phyloP scores from a whole-genome alignment of 331 rosid genomes.

The Malus hybrid region DNA sequence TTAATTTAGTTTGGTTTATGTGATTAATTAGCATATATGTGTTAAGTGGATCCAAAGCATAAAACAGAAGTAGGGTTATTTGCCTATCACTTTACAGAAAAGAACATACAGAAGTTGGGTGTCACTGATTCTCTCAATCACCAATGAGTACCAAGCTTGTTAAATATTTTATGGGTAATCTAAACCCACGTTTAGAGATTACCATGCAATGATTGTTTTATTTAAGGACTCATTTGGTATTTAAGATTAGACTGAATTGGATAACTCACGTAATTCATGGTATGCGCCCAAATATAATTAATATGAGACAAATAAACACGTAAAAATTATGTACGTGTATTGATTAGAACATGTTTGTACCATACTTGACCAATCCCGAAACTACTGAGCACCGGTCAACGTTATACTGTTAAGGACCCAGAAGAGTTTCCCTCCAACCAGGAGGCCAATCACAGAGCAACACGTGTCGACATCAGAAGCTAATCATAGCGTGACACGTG shows the following conservation, averaged over 20 bases:
- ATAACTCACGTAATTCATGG: not conserved
- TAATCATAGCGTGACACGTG: too few relatives aligned
- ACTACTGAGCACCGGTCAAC: too few relatives aligned
- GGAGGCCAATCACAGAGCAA: too few relatives aligned
- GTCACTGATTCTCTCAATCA: not conserved
- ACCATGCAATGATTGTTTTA: not conserved
- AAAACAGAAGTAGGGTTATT: conserved; percentile 1
- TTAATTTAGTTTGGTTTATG: not conserved
- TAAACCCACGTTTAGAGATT: not conserved
- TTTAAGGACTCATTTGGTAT: not conserved
- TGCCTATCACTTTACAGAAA: not conserved
- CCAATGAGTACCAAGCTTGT: not conserved
- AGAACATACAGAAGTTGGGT: not conserved
- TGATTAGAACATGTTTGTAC: too few relatives aligned
- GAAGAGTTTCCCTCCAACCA: too few relatives aligned
- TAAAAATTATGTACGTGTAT: too few relatives aligned
- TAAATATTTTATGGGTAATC: not conserved
- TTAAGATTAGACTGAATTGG: too few relatives aligned
- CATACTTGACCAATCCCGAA: too few relatives aligned
- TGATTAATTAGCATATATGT: not conserved
- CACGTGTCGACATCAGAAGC: too few relatives aligned
- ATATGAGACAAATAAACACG: too few relatives aligned
- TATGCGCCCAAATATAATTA: too few relatives aligned
- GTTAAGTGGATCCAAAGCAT: conserved; percentile 4
- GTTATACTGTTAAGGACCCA: too few relatives aligned